Base-by-base conservation (phyloP, 352 stramenopile species). In the Phytophthora tubulina region DNA sequence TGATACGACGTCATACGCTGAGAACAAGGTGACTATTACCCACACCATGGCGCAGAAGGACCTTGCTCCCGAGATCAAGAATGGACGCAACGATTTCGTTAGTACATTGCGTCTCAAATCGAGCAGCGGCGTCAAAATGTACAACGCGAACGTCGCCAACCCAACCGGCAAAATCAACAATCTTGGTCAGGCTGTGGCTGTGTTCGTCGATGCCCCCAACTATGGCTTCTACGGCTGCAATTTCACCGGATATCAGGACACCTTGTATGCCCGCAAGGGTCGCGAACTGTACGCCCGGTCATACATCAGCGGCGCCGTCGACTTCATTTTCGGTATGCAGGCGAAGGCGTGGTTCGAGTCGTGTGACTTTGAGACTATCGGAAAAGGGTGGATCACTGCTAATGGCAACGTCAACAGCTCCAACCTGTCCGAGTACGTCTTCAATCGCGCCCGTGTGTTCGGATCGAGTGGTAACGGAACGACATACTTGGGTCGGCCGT, bases 291-390 rank as follows among this genome's bases (percentile, higher is more conserved):
- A 46, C 14, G 13, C 14, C 15, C 8, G 21, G 14, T 46, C 41
- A n/a, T 46, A 46, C 41, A 46, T 46, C 21, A 46, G 41, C 41
- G 41, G 46, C 13, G 46, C 51, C 4, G 51, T 61, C 39, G 53
- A 61, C 21, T 61, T 38, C 41, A 41, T 50, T 6, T 61, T 61
- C 30, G 53, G 53, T 5, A 45, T 45, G 21, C 11, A 61, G 53
- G 53, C 53, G 14, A 44, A 61, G 36, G 53, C 53, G 11, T 61
- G 53, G 53, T 61, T 61, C 39, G 53, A 61, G 53, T 61, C 53
- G 0, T 61, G 53, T 31, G 53, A 61, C 41, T 61, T 61, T 21
- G 53, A 61, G 30, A 61, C 53, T 15, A 49, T 61, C 17, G 53
- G 53, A 3, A 38, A 61, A 36, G 53, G 53, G 11, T 60, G 53